A percentile compares a stretch with the other conserved stretches of the same genome.
These are phyloP conservation scores for Hemisphaericaspora lyxosophila DNA, from an alignment of 1,139 yeast genomes.

Conservation along the genomic window DNA sequence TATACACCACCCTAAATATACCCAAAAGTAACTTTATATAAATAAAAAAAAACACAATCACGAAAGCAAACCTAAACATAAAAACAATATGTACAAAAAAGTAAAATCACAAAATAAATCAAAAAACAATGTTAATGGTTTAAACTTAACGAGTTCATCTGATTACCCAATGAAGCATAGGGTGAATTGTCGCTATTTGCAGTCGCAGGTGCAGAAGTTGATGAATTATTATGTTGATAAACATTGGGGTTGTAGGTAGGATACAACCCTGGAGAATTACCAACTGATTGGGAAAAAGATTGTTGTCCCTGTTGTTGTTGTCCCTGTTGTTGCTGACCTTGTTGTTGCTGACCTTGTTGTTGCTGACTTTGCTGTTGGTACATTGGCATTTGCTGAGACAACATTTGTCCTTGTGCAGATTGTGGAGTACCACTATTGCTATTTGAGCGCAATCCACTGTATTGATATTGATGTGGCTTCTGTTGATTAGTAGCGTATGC, in stretches of 20 bases:
- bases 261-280: conserved; percentile 30
- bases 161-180: conserved; percentile 24
- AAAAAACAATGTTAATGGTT: conserved; percentile 19
- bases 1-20: conserved; percentile 1
- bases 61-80: neutral
- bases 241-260: conserved; percentile 14
- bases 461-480: conserved; percentile 9
- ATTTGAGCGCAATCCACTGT: conserved; percentile 14
- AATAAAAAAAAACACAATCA: conserved; percentile 1
- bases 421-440: conserved; percentile 21
- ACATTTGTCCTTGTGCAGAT: conserved; percentile 10
- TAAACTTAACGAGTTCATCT: conserved; percentile 39
- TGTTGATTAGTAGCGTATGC: conserved; percentile 5
- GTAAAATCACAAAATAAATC: neutral
- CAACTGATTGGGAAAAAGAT: conserved; percentile 18
- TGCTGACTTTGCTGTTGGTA: conserved; percentile 21
- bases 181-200: conserved; percentile 11
- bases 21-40: neutral
- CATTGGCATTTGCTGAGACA: conserved; percentile 22
- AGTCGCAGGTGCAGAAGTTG: conserved; percentile 1
- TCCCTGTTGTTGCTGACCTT: conserved; percentile 16
- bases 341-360: conserved; percentile 18
- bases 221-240: neutral
- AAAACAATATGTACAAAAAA: conserved; percentile 1
- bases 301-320: conserved; percentile 13